Percentiles rank a stretch among this genome's conserved stretches.
These are phyloP conservation scores for Gynandropsis gynandra DNA, from an alignment of 345 rosid genomes.

Conservation along the genomic window DNA sequence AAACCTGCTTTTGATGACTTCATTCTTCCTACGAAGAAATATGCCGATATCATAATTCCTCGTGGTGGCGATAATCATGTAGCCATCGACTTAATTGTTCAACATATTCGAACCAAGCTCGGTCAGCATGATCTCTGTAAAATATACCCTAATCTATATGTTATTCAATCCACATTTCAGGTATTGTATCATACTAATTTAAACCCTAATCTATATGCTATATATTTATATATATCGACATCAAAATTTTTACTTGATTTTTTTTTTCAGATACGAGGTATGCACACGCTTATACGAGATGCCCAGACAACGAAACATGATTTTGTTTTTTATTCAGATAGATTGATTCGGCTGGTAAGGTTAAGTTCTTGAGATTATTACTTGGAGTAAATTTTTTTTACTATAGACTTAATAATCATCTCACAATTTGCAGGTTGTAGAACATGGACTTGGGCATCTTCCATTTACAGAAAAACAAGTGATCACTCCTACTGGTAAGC, in stretches of 20 bases:
- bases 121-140: slow-evolving; percentile 98
- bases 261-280: slow-evolving; percentile 81
- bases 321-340: slow-evolving; percentile 89
- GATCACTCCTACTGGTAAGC: slow-evolving; percentile 90
- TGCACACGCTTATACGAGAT: slow-evolving; percentile 99
- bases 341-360: slow-evolving; percentile 94
- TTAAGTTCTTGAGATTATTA: slow-evolving; percentile 11
- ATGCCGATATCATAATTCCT: slow-evolving; percentile 96
- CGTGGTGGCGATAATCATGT: slow-evolving; percentile 99
- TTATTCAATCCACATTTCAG: slow-evolving; percentile 98
- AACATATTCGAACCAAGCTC: slow-evolving; percentile 93
- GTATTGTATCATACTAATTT: slow-evolving; percentile 28
- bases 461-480: slow-evolving; percentile 98
- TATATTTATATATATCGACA: too few species aligned
- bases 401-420: too few species aligned
- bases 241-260: too few species aligned
- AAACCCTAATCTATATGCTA: neutral
- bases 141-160: slow-evolving; percentile 89
- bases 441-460: slow-evolving; percentile 95
- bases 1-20: slow-evolving; percentile 99
- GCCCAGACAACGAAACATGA: slow-evolving; percentile 89
- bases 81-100: slow-evolving; percentile 95
- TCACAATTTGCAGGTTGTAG: slow-evolving; percentile 61
- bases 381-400: neutral
- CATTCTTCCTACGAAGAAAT: slow-evolving; percentile 97